Percentiles rank a stretch among this genome's conserved stretches.
These are phyloP conservation scores for Didymella segeticola DNA, from an alignment of 2,329 filamentous ascomycete genomes.

Conservation along the genomic window DNA sequence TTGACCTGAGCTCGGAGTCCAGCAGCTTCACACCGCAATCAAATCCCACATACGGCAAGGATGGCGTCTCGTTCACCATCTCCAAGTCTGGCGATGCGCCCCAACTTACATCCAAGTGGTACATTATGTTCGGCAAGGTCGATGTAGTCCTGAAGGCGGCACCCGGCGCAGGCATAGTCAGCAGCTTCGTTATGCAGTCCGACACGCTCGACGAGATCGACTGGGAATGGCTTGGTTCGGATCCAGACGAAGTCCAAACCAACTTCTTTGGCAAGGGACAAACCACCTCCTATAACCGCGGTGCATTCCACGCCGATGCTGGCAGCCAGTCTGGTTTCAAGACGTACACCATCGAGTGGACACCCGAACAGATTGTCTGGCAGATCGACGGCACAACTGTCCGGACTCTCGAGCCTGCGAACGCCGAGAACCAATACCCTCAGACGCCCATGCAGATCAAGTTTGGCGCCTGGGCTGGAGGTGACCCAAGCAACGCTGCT, in stretches of 20 bases:
- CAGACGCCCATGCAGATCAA: slow-evolving; percentile 96
- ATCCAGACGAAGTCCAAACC: slow-evolving; percentile 80
- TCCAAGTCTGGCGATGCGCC: slow-evolving; percentile 80
- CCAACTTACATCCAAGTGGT: slow-evolving; percentile 87
- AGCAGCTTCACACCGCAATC: slow-evolving; percentile 78
- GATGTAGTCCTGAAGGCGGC: slow-evolving; percentile 86
- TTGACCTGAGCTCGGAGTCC: slow-evolving; percentile 81
- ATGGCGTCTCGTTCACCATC: slow-evolving; percentile 85
- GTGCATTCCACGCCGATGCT: slow-evolving; percentile 74
- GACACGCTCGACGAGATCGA: slow-evolving; percentile 96
- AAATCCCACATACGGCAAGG: slow-evolving; percentile 72
- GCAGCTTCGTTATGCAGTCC: slow-evolving; percentile 87
- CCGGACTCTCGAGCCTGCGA: slow-evolving; percentile 73
- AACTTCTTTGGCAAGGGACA: slow-evolving; percentile 98
- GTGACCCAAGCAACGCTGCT: slow-evolving; percentile 76
- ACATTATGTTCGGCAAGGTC: slow-evolving; percentile 98
- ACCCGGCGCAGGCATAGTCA: slow-evolving; percentile 89
- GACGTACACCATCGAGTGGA: slow-evolving; percentile 94
- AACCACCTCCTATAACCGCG: slow-evolving; percentile 84
- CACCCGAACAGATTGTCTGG: slow-evolving; percentile 83
- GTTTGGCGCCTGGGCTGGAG: slow-evolving; percentile 90
- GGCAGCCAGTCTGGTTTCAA: slow-evolving; percentile 78
- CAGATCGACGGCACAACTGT: slow-evolving; percentile 79
- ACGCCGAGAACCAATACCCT: slow-evolving; percentile 81
- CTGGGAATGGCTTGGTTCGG: slow-evolving; percentile 90